These are phyloP conservation scores for Epichloe brachyelytri DNA, from an alignment of 2,329 filamentous ascomycete species.

Conservation along the genomic window DNA sequence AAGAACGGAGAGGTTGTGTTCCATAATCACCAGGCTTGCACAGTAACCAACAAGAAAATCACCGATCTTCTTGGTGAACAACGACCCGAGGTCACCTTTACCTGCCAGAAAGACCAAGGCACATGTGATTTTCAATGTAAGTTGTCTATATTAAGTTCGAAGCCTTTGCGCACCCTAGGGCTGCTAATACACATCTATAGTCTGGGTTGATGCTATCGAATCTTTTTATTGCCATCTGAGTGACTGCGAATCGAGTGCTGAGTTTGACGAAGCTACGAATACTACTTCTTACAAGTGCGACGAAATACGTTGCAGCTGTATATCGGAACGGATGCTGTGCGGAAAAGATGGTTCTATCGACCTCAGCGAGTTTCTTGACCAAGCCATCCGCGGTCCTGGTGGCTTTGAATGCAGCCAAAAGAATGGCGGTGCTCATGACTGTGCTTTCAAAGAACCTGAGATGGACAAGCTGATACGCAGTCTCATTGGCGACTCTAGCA, in stretches of 20 bases:
- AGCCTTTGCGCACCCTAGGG: not conserved
- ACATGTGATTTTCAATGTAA: conserved; percentile 91
- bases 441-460: conserved; percentile 77
- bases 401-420: conserved; percentile 62
- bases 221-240: conserved; percentile 93
- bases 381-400: conserved; percentile 78
- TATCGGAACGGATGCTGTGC: conserved; percentile 85
- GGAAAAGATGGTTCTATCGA: conserved; percentile 86
- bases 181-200: conserved; percentile 26
- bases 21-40: conserved; percentile 94
- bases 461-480: conserved; percentile 84
- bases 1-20: conserved; percentile 81
- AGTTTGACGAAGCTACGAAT: conserved; percentile 59
- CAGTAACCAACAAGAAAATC: conserved; percentile 94
- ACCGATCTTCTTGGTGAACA: conserved; percentile 71
- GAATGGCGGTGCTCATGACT: conserved; percentile 50
- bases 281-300: conserved; percentile 76
- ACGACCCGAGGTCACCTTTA: conserved; percentile 89
- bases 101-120: conserved; percentile 60
- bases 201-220: conserved; percentile 89
- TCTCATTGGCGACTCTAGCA: conserved; percentile 86
- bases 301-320: conserved; percentile 74
- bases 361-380: conserved; percentile 73
- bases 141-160: conserved; percentile 17
- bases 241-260: conserved; percentile 61